Evolutionary conservation across 2,329 filamentous ascomycete genomes (phyloP), one percentile per base, ranked within the genome.

Genomic region (Nemania serpens): DNA sequence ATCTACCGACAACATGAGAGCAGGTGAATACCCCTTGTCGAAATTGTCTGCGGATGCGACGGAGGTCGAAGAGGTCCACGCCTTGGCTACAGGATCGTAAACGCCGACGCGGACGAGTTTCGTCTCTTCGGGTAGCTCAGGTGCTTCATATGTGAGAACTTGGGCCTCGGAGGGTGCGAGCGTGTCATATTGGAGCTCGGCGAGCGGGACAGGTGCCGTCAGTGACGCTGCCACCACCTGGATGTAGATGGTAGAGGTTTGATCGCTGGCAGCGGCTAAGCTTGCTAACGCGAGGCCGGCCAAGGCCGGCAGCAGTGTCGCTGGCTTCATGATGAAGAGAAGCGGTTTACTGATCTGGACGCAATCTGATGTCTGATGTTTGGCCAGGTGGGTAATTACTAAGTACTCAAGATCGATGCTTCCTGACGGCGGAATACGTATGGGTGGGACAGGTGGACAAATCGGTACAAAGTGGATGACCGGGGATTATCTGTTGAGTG

Each of bases 11-110:
- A 89, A 71, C 25, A 85, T 69, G 52, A 89, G 74, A 54, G 82
- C 81, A 15, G 85, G 85, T 64, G 82, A 77, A 71, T 84, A 88
- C 5, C 86, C 86, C 75, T 87, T 87, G 64, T 74, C 75, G 66
- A 89, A 87, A 73, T 85, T 88, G 58, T 82, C 79, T 1, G 75
- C 78, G 9, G 82, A 81, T 29, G 83, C 79, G 13, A 85, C 81
- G 7, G 84, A 83, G 5, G 84, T 84, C 25, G 83, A 82, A 25
- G 82, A 82, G 34, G 75, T 73, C 85, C 86, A 88, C 43, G 67
- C 62, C 49, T 71, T 68, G 11, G 78, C 68, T 22, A 76, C 70
- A 20, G 76, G 65, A 73, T 87, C 81, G 75, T 83, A 88, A 62
- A 84, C 70, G 41, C 86, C 87, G 50, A 88, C 75, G 63, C 85